Evolutionary conservation across 2,329 filamentous ascomycete species (phyloP).

Genomic region (Verticillium longisporum): DNA sequence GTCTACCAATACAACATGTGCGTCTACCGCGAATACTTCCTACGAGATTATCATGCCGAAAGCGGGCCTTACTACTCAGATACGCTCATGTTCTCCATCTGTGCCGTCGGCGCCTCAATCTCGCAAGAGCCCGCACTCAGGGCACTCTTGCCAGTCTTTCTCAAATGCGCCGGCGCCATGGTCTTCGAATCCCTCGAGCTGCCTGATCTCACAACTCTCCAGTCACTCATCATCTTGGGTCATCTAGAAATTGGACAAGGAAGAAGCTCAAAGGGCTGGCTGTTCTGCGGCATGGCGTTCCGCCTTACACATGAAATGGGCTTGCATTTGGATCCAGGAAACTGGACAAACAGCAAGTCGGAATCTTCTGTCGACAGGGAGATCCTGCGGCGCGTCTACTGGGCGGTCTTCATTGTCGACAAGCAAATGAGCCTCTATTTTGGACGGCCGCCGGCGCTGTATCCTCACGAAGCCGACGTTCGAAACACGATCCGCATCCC

Average conservation of each 20-base stretch:
- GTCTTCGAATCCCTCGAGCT: conserved; percentile 35
- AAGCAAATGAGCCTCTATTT: conserved; percentile 46
- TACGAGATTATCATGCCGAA: conserved; percentile 40
- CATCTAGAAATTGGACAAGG: conserved; percentile 42
- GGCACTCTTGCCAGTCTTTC: conserved; percentile 33
- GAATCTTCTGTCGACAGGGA: conserved; percentile 36
- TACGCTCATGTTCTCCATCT: conserved; percentile 39
- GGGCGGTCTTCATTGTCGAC: conserved; percentile 42
- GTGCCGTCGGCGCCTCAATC: conserved; percentile 40
- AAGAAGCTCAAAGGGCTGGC: conserved; percentile 40
- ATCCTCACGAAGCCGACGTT: conserved; percentile 42
- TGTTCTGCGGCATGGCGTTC: conserved; percentile 46
- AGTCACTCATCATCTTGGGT: conserved; percentile 36
- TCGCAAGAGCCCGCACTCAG: conserved; percentile 26
- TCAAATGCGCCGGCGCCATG: conserved; percentile 35
- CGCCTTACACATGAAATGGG: conserved; percentile 45
- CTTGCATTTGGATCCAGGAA: conserved; percentile 42
- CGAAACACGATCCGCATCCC: conserved; percentile 39
- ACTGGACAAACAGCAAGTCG: conserved; percentile 32
- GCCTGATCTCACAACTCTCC: conserved; percentile 38
- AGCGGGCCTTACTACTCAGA: conserved; percentile 42
- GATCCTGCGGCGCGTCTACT: conserved; percentile 40
- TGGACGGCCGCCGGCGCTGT: conserved; percentile 40
- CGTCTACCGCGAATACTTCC: conserved; percentile 42
- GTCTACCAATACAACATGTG: conserved; percentile 43